Evolutionary conservation across 495 filamentous ascomycete species (phyloP).

Genomic region (Collariella sp.): DNA sequence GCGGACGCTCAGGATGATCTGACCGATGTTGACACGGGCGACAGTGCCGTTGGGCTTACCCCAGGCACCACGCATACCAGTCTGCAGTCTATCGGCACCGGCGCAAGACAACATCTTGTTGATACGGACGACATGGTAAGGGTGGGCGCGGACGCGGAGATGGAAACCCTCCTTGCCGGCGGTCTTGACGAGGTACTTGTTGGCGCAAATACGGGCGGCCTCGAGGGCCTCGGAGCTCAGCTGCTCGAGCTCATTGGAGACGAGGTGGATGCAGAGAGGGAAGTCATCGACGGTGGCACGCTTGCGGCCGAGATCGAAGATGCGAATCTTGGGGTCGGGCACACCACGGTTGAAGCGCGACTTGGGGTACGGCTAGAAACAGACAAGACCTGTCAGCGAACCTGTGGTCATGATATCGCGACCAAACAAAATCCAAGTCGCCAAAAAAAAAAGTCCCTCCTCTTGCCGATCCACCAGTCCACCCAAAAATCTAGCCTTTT

Average conservation of each 20-base stretch:
- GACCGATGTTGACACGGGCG: constrained; percentile 98
- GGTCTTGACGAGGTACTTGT: constrained; percentile 98
- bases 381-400: constrained; percentile 29
- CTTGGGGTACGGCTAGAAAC: constrained; percentile 86
- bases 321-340: constrained; percentile 96
- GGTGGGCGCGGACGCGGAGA: constrained; percentile 94
- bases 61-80: constrained; percentile 99
- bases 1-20: constrained; percentile 92
- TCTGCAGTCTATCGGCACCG: constrained; percentile 99
- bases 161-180: constrained; percentile 99
- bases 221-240: constrained; percentile 97
- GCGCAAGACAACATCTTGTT: constrained; percentile 99
- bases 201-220: constrained; percentile 98
- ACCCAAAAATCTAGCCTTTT: neutral
- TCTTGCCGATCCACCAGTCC: neutral
- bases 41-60: constrained; percentile 97
- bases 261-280: constrained; percentile 93
- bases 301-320: constrained; percentile 99
- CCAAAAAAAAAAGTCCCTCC: constrained; percentile 6
- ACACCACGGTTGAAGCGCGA: constrained; percentile 99
- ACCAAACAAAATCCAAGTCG: constrained; percentile 1
- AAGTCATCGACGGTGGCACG: constrained; percentile 97
- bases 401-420: neutral
- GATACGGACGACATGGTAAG: constrained; percentile 99
- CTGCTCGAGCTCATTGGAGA: constrained; percentile 99